Base-by-base conservation (phyloP, 164 flowering plant genomes). In the Litsea cubeba region DNA sequence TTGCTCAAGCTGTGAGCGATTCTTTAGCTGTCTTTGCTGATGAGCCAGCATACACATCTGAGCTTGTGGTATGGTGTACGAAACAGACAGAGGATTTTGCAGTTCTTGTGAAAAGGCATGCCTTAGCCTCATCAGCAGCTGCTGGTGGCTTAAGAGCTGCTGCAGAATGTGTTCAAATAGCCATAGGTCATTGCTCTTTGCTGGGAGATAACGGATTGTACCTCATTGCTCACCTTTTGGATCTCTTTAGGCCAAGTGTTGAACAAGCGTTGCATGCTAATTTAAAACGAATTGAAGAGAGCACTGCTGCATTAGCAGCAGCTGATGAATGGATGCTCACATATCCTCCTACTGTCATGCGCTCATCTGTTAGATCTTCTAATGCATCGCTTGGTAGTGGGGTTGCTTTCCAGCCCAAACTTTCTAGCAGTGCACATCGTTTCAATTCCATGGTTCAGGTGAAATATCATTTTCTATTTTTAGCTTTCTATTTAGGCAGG, bases 361-460 rank as follows among this genome's bases (percentile, higher is more conserved):
- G 90, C 60, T 86, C 86, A 73, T 80, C 88, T 71, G 85, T 87
- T 75, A 81, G 90, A 82, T 70, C 78, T 50, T 81, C 86, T 1
- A 75, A 72, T 78, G 62, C 86, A 40, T 79, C 89, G 70, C 62
- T 86, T 73, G 80, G 83, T 70, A 81, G 79, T 74, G 74, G 82
- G 10, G 64, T 81, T 23, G 75, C 88, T 62, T 84, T 80, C 58
- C 97, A 88, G 51, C 88, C 88, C 72, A 96, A 86, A 81, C 93
- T 96, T 70, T 87, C 97, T 23, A 89, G 89, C 77, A 96, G 98
- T 77, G 99, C 93, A 23, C 96, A 92, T 78, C 87, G 91, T 46
- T 94, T 94, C 81, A 94, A 88, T 82, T 84, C 89, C 15, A 92
- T 96, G 99, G 89, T 92, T 81, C 99, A 96, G 97, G 99, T 95